phyloP scores from a whole-genome alignment of 352 stramenopile species.

The Sclerospora graminicola region DNA sequence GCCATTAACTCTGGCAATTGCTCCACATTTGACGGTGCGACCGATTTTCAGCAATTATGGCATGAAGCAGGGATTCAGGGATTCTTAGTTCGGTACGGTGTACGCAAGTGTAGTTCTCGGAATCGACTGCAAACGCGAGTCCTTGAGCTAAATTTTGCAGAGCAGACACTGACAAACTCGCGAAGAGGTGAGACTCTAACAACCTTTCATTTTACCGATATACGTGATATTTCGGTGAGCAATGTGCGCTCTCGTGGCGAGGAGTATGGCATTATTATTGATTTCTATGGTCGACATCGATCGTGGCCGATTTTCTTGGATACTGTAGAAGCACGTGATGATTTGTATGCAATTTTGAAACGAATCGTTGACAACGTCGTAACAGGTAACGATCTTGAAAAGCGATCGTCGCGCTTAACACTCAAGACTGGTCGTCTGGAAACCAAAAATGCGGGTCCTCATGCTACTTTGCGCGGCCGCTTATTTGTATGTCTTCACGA shows the following conservation, averaged over 20 bases:
- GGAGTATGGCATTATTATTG: slow-evolving; percentile 56
- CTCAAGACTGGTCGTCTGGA: slow-evolving; percentile 69
- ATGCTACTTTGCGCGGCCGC: slow-evolving; percentile 64
- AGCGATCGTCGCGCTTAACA: slow-evolving; percentile 52
- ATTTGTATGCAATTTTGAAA: slow-evolving; percentile 57
- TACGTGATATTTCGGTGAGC: slow-evolving; percentile 34
- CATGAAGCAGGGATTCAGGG: slow-evolving; percentile 68
- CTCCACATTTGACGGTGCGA: slow-evolving; percentile 55
- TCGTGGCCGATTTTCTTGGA: slow-evolving; percentile 77
- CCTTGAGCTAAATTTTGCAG: slow-evolving; percentile 80
- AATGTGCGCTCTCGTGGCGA: slow-evolving; percentile 33
- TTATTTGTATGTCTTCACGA: slow-evolving; percentile 74
- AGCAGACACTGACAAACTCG: slow-evolving; percentile 74
- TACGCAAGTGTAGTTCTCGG: slow-evolving; percentile 67
- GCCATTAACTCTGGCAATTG: slow-evolving; percentile 77
- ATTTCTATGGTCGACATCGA: slow-evolving; percentile 52
- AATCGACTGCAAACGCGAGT: slow-evolving; percentile 79
- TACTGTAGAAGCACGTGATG: slow-evolving; percentile 55
- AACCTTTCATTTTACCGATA: slow-evolving; percentile 64
- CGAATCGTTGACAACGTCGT: slow-evolving; percentile 63
- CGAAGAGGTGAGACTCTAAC: slow-evolving; percentile 68
- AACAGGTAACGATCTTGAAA: slow-evolving; percentile 52
- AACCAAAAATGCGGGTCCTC: slow-evolving; percentile 60
- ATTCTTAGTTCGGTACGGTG: slow-evolving; percentile 73
- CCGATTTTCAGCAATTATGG: slow-evolving; percentile 69